phyloP scores from a whole-genome alignment of 2,329 filamentous ascomycete species.

The Monosporascus sp. region DNA sequence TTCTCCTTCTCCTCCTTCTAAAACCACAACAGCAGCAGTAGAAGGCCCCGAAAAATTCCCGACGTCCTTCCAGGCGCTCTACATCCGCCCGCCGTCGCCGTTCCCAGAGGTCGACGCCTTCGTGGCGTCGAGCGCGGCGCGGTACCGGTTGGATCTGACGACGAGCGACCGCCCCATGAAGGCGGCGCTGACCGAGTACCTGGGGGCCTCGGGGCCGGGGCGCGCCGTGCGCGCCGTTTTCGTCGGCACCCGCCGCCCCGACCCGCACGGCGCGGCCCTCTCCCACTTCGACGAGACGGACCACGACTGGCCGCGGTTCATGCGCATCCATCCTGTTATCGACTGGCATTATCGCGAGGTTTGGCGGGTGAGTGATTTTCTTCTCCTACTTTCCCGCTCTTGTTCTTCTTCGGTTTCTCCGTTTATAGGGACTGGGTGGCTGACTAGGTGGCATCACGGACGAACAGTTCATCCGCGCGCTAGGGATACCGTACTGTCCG shows the following conservation, averaged over 20 bases:
- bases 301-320: constrained; percentile 82
- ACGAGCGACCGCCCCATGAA: constrained; percentile 78
- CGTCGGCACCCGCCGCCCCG: constrained; percentile 82
- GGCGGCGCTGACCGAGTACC: constrained; percentile 71
- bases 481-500: constrained; percentile 76
- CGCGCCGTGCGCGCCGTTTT: constrained; percentile 70
- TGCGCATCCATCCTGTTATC: constrained; percentile 91
- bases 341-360: constrained; percentile 97
- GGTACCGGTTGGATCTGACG: constrained; percentile 70
- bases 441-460: too few relatives aligned
- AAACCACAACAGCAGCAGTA: constrained; percentile 4
- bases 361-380: constrained; percentile 67
- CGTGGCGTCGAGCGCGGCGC: constrained; percentile 57
- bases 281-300: constrained; percentile 85
- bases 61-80: constrained; percentile 66
- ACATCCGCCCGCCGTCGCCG: constrained; percentile 79
- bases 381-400: background rate
- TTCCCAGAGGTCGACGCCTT: constrained; percentile 85
- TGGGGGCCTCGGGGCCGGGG: constrained; percentile 44
- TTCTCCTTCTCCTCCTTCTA: background rate
- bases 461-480: constrained; percentile 66
- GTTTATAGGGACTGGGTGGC: background rate
- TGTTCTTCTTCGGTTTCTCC: background rate
- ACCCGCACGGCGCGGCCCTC: constrained; percentile 78
- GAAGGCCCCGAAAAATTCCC: constrained; percentile 28